Base-by-base conservation (phyloP, 768 basidiomycete genomes). In the Russula brevipes region DNA sequence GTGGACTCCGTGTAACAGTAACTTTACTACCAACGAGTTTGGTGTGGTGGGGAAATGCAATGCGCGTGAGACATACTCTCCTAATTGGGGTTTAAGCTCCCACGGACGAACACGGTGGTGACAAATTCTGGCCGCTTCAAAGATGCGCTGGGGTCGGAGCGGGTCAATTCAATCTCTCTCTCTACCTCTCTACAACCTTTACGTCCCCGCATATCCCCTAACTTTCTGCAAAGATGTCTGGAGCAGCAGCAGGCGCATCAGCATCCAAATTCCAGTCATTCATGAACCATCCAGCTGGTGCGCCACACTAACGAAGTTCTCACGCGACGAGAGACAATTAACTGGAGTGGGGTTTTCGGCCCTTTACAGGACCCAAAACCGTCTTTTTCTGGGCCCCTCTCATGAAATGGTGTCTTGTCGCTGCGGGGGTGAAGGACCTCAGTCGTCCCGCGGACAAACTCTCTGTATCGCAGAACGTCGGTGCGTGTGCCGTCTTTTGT, bases 301-400 rank as follows among this genome's bases (percentile, higher is more conserved):
- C 67, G 80, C 74, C 39, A 19, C 51, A 14, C 42, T 9, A 52
- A 35, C 46, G n/a, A 24, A 5, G 24, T 49, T 49, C 47, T 41
- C 54, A 14, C 36, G 16, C 12, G 35, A 19, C 12, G 35, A 52
- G 30, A 30, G 8, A 45, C 44, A 31, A 33, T 47, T 56, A 12
- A 69, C 59, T 65, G 42, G 59, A 60, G 19, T 47, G 10, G 42
- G 19, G 0, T 14, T 69, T 52, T 60, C 45, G 16, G 12, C 41
- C 10, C 16, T 41, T 10, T 30, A 16, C 69, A 93, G 90, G 90
- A 51, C 89, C 89, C 57, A 93, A 88, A 78, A 93, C 91, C 0
- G 94, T 98, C 66, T 98, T 99, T 81, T 99, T 99, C 79, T 99
- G 96, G 96, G 94, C 87, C 5, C 93, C 92, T 63, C 47, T 91